A percentile compares a stretch with the other conserved stretches of the same genome.
phyloP scores from a whole-genome alignment of 345 rosid genomes.

The Fremontodendron californicum region DNA sequence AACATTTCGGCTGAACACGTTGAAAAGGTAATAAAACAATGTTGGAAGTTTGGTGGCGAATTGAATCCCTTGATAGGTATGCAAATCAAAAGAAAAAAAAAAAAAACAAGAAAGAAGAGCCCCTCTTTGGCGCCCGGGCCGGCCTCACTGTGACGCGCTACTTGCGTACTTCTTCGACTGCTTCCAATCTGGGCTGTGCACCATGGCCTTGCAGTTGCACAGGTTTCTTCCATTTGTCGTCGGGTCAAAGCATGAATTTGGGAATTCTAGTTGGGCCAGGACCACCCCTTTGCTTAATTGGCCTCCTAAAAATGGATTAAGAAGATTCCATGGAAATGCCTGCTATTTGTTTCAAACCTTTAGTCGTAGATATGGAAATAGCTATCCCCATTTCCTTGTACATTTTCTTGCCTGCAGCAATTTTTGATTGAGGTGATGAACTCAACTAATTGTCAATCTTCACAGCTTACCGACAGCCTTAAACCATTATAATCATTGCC shows the following conservation, averaged over 20 bases:
- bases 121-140: background rate
- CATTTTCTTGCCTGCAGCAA: background rate
- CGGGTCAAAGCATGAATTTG: background rate
- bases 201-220: background rate
- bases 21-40: background rate
- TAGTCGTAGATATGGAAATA: background rate
- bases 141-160: background rate
- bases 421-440: background rate
- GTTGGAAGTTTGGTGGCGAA: background rate
- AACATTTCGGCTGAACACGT: background rate
- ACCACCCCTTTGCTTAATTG: background rate
- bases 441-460: background rate
- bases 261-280: background rate
- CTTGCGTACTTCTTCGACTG: background rate
- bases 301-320: background rate
- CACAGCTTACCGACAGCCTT: background rate
- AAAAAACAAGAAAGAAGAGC: background rate
- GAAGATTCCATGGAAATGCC: background rate
- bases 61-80: too few species aligned
- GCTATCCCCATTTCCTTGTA: background rate
- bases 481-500: background rate
- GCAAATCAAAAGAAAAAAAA: background rate
- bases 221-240: conserved; percentile 1
- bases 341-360: too few species aligned
- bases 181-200: background rate